Evolutionary conservation across 2,329 filamentous ascomycete species (phyloP).

Genomic region (Verticillium dahliae): DNA sequence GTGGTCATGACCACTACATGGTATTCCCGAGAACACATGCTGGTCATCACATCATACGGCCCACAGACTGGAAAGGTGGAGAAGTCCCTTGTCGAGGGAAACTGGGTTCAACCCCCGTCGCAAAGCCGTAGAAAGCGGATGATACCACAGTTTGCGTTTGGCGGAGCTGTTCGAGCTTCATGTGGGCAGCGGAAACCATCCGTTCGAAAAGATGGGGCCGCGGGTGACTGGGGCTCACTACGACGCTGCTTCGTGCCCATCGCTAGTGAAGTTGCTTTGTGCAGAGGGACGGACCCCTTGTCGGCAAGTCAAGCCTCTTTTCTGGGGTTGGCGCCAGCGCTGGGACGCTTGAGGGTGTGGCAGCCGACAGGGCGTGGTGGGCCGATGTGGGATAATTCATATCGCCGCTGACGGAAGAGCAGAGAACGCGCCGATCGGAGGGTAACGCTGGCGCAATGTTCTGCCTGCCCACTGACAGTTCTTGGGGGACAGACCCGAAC

Average conservation of each 20-base stretch:
- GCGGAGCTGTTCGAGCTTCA: neutral
- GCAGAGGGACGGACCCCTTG: neutral
- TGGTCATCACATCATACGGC: neutral
- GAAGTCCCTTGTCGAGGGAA: neutral
- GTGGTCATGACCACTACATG: neutral
- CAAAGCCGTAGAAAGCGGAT: neutral
- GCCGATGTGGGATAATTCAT: slow-evolving; percentile 1
- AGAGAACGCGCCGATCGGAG: neutral
- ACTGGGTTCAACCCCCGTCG: neutral
- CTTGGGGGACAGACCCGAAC: neutral
- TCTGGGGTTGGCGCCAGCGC: neutral
- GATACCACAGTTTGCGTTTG: neutral
- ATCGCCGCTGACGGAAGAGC: slow-evolving; percentile 1
- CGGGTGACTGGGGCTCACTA: neutral
- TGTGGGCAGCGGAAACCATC: neutral
- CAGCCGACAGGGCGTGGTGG: neutral
- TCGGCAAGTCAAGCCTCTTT: slow-evolving; percentile 1
- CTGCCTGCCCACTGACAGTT: no score
- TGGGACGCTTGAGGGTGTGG: neutral
- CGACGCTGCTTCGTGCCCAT: neutral
- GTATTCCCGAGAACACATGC: neutral
- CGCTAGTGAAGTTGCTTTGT: neutral
- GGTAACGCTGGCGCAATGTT: neutral
- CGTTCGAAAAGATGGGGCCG: neutral
- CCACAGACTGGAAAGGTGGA: neutral